phyloP scores from a whole-genome alignment of 495 filamentous ascomycete genomes.

The Lepidopterella palustris region DNA sequence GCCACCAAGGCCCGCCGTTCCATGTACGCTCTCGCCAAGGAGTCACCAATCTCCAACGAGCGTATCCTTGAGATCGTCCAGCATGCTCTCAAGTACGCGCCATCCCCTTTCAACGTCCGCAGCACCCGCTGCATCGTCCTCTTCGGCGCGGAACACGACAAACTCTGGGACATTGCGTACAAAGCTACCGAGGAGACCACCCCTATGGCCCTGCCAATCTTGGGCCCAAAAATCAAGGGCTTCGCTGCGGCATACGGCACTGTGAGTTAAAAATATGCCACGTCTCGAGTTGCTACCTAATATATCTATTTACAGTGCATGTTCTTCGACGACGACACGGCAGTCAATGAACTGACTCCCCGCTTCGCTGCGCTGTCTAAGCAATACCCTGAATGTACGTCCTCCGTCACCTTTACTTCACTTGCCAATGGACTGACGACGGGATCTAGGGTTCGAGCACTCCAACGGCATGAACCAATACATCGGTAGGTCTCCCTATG shows the following conservation, averaged over 20 bases:
- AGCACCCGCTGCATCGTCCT: conserved; percentile 33
- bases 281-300: not conserved
- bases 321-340: conserved; percentile 20
- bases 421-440: not conserved
- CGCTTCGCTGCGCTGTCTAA: conserved; percentile 16
- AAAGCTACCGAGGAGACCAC: conserved; percentile 17
- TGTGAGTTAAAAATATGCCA: conserved; percentile 6
- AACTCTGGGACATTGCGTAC: conserved; percentile 32
- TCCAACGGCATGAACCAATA: conserved; percentile 20
- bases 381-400: conserved; percentile 17
- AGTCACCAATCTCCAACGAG: conserved; percentile 32
- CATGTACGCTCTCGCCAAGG: conserved; percentile 31
- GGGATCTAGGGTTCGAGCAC: conserved; percentile 8
- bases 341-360: conserved; percentile 13
- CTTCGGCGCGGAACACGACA: conserved; percentile 33
- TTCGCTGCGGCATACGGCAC: conserved; percentile 20
- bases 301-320: conserved; percentile 1
- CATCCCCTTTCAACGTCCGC: conserved; percentile 35
- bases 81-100: conserved; percentile 26
- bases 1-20: conserved; percentile 33
- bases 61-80: conserved; percentile 32
- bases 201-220: conserved; percentile 10
- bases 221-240: conserved; percentile 19
- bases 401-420: not conserved
- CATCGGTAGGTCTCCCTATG: not conserved